phyloP scores from a whole-genome alignment of 2,329 filamentous ascomycete species.

The Bipolaris victoriae region DNA sequence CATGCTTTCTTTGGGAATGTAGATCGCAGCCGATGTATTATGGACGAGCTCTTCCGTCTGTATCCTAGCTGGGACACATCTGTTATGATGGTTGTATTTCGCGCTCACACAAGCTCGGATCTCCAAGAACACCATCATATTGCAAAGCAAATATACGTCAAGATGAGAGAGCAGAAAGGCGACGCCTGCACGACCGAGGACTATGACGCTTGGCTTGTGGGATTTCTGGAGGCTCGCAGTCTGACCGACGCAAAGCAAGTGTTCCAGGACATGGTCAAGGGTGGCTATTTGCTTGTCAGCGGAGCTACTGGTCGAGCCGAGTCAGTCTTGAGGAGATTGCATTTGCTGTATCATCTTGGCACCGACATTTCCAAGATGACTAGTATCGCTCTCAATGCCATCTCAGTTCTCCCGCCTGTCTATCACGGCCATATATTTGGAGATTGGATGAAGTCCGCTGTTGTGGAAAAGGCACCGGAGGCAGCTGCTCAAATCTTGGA shows the following conservation, averaged over 20 bases:
- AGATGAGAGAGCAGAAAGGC: slow-evolving; percentile 67
- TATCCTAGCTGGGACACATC: slow-evolving; percentile 58
- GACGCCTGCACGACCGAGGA: slow-evolving; percentile 69
- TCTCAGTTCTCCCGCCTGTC: slow-evolving; percentile 59
- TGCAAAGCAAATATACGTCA: slow-evolving; percentile 57
- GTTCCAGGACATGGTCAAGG: slow-evolving; percentile 88
- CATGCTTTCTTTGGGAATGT: slow-evolving; percentile 64
- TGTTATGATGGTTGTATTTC: slow-evolving; percentile 72
- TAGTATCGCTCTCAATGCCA: slow-evolving; percentile 45
- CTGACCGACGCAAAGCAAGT: slow-evolving; percentile 72
- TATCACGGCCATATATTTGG: slow-evolving; percentile 82
- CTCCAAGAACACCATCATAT: slow-evolving; percentile 52
- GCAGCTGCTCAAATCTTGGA: slow-evolving; percentile 75
- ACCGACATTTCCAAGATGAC: slow-evolving; percentile 39
- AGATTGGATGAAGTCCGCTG: slow-evolving; percentile 86
- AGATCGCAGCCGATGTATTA: slow-evolving; percentile 64
- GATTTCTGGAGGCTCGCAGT: slow-evolving; percentile 70
- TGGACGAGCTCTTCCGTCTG: slow-evolving; percentile 60
- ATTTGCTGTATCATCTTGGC: slow-evolving; percentile 38
- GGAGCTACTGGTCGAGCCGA: slow-evolving; percentile 39
- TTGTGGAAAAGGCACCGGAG: slow-evolving; percentile 65
- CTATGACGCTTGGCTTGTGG: slow-evolving; percentile 75
- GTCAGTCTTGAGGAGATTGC: slow-evolving; percentile 33
- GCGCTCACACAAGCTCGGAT: slow-evolving; percentile 64
- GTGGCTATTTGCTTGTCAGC: slow-evolving; percentile 51